Conservation (phyloP, 2,329 filamentous ascomycete genomes). For the Tolypocladium tundrense region DNA sequence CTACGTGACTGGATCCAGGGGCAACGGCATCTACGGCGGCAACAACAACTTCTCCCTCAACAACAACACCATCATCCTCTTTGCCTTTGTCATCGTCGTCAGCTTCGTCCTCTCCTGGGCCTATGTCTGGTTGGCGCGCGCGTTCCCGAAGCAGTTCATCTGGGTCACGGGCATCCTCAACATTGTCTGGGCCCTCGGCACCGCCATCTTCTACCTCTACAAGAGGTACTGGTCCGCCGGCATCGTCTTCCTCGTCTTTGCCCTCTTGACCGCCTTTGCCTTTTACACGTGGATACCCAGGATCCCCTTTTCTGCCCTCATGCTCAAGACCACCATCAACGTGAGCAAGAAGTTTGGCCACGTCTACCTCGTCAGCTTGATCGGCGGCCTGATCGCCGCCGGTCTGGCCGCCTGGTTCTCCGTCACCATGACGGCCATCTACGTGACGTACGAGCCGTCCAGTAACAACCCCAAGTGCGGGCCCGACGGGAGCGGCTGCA, state of each 20-base stretch:
- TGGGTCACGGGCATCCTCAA: conserved; percentile 89
- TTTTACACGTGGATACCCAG: conserved; percentile 84
- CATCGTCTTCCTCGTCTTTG: conserved; percentile 76
- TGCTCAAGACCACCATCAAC: conserved; percentile 79
- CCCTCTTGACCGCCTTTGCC: conserved; percentile 12
- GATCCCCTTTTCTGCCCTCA: conserved; percentile 84
- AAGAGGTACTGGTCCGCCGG: conserved; percentile 71
- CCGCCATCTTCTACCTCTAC: conserved; percentile 76
- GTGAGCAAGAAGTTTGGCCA: conserved; percentile 77
- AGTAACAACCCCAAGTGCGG: conserved; percentile 40
- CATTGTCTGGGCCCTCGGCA: conserved; percentile 73
- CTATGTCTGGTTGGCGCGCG: conserved; percentile 67
- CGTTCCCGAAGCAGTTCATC: conserved; percentile 82
- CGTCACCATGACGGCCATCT: conserved; percentile 76
- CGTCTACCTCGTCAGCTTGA: conserved; percentile 74
- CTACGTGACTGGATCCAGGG: conserved; percentile 55
- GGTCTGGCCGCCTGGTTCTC: conserved; percentile 79
- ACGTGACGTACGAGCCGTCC: conserved; percentile 68
- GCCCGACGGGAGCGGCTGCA: conserved; percentile 49
- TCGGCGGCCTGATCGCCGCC: conserved; percentile 68
- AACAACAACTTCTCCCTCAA: conserved; percentile 57
- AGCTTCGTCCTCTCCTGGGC: conserved; percentile 64
- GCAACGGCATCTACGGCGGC: conserved; percentile 63
- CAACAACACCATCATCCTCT: conserved; percentile 78
- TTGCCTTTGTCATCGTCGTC: conserved; percentile 65